Base-by-base conservation (phyloP, 306 rosid genomes). In the Castanea mollissima region DNA sequence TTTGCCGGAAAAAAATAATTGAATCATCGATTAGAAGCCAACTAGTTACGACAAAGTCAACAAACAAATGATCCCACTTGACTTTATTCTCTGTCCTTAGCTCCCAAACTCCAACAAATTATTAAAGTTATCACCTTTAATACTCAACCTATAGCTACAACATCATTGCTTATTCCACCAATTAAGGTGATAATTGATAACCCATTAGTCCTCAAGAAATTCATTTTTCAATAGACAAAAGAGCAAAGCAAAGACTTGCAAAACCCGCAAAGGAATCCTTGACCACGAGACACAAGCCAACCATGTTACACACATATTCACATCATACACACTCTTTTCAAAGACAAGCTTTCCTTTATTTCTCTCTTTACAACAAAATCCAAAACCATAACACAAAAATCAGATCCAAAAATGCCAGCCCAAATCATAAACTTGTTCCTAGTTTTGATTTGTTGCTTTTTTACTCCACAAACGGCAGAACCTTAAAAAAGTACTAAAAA, bases 191-290 rank as follows among this genome's bases (percentile, higher is more conserved):
- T 78, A 65, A 78, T 23, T 41, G 46, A 54, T 27, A 5, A n/a
- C 18, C 63, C 5, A 44, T 44, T n/a, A 16, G 49, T 15, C 49
- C 31, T 49, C 0, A 52, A 68, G 27, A 76, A 77, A 23, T 65
- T 55, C 71, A 58, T 74, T 20, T 19, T 51, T 29, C 44, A 57
- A 55, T 18, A 38, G 69, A 34, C 49, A 54, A 19, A 46, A 71
- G 73, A 35, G 41, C 21, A 51, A 16, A 76, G 27, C 44, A 56
- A 52, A 54, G 20, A 78, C 85, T 76, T 77, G 86, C 38, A 29
- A n/a, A 13, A 23, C 54, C 78, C 72, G 80, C 89, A 77, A 85
- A 83, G 83, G 62, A 73, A 68, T 54, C 64, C 44, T 74, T 12
- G 46, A 41, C 31, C 16, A 49, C 21, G 44, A 70, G 55, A 74